These are phyloP conservation scores for Termitomyces sp. DNA, from an alignment of 768 basidiomycete genomes.

Conservation along the genomic window DNA sequence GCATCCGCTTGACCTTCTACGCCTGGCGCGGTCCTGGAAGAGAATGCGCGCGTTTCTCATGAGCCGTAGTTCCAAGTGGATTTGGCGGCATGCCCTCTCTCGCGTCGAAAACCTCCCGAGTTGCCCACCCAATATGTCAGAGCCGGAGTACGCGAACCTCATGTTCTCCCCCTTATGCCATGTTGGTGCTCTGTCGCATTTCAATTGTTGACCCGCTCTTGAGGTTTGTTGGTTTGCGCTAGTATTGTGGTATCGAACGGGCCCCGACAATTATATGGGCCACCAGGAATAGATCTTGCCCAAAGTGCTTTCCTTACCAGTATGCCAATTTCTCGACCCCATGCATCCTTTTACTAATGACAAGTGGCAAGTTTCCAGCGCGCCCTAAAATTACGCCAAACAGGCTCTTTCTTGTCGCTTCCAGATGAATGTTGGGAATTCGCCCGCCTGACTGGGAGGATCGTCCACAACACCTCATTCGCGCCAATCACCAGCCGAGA, in stretches of 20 bases:
- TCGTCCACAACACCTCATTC: constrained; percentile 15
- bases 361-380: constrained; percentile 12
- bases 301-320: constrained; percentile 15
- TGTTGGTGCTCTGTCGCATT: constrained; percentile 21
- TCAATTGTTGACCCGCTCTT: constrained; percentile 2
- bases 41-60: constrained; percentile 35
- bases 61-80: constrained; percentile 29
- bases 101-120: constrained; percentile 33
- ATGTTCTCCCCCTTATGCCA: constrained; percentile 38
- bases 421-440: constrained; percentile 13
- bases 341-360: neutral
- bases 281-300: constrained; percentile 15
- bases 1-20: constrained; percentile 37
- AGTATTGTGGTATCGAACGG: constrained; percentile 15
- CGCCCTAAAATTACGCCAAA: constrained; percentile 6
- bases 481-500: constrained; percentile 17
- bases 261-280: constrained; percentile 15
- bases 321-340: constrained; percentile 1
- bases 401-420: constrained; percentile 5
- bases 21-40: constrained; percentile 37
- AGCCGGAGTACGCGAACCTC: constrained; percentile 38
- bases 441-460: constrained; percentile 12
- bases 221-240: constrained; percentile 3
- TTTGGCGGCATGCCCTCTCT: constrained; percentile 36
- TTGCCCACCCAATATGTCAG: constrained; percentile 38